These are phyloP conservation scores for Penicillium sclerotiorum DNA, from an alignment of 2,329 filamentous ascomycete genomes.

Conservation along the genomic window DNA sequence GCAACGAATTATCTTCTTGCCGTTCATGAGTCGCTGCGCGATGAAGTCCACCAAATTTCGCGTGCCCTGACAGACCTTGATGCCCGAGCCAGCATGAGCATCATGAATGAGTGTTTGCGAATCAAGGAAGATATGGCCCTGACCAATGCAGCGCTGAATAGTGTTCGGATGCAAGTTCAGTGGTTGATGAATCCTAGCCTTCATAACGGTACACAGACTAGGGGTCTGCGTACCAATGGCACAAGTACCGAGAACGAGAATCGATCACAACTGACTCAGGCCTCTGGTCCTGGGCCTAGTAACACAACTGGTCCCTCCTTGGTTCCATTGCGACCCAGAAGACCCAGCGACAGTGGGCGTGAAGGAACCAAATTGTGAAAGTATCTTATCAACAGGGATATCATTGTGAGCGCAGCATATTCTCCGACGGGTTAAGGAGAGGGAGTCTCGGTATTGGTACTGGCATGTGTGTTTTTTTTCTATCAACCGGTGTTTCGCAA, in stretches of 20 bases:
- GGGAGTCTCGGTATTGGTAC: not conserved
- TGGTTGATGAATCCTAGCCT: conserved; percentile 63
- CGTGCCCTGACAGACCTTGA: conserved; percentile 61
- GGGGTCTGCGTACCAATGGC: conserved; percentile 23
- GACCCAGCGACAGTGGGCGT: conserved; percentile 44
- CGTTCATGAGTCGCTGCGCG: conserved; percentile 62
- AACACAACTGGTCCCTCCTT: conserved; percentile 24
- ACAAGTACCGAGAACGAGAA: conserved; percentile 13
- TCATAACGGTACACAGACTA: conserved; percentile 43
- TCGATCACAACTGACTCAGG: conserved; percentile 22
- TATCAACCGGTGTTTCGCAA: too few species aligned
- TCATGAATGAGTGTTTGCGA: conserved; percentile 64
- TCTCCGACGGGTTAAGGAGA: not conserved
- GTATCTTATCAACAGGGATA: not conserved
- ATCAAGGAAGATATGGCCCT: conserved; percentile 65
- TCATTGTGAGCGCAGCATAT: conserved; percentile 11
- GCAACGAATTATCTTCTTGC: conserved; percentile 61
- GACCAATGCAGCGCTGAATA: conserved; percentile 61
- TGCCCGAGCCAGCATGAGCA: conserved; percentile 62
- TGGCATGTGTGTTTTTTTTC: too few species aligned
- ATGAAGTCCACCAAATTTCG: conserved; percentile 59
- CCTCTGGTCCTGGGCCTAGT: conserved; percentile 31
- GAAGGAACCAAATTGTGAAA: conserved; percentile 35
- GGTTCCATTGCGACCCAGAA: conserved; percentile 31
- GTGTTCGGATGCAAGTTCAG: conserved; percentile 62